These are phyloP conservation scores for Phascolomyces articulosus DNA, from an alignment of 371 early-diverging fungal species.

Conservation along the genomic window DNA sequence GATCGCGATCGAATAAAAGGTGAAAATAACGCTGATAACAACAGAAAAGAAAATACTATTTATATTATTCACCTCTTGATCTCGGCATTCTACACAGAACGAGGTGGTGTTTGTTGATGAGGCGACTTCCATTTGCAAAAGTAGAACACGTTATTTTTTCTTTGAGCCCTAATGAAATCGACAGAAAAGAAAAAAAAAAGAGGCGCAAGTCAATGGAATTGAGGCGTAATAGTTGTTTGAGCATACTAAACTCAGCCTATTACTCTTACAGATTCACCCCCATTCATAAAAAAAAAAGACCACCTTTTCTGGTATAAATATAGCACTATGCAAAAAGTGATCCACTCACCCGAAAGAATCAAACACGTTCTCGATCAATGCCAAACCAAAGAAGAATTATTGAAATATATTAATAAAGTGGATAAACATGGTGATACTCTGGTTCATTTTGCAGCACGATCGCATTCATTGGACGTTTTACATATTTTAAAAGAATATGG, in stretches of 20 bases:
- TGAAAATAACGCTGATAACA: neutral
- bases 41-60: neutral
- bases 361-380: neutral
- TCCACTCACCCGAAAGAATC: slow-evolving; percentile 5
- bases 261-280: too few species aligned
- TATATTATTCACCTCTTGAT: slow-evolving; percentile 28
- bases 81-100: slow-evolving; percentile 31
- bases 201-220: neutral
- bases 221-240: too few species aligned
- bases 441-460: slow-evolving; percentile 54
- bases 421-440: slow-evolving; percentile 51
- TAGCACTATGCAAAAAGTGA: slow-evolving; percentile 7
- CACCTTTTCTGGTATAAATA: too few species aligned
- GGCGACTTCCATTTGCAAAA: slow-evolving; percentile 8
- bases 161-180: neutral
- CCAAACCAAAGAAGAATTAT: neutral
- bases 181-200: neutral
- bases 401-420: slow-evolving; percentile 20
- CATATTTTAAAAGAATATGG: slow-evolving; percentile 28
- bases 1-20: neutral
- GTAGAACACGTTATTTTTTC: neutral
- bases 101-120: slow-evolving; percentile 8
- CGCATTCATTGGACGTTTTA: slow-evolving; percentile 32
- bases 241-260: too few species aligned
- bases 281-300: too few species aligned